Conservation (phyloP, 208 protist genomes). For the Acanthamoeba polyphaga region DNA sequence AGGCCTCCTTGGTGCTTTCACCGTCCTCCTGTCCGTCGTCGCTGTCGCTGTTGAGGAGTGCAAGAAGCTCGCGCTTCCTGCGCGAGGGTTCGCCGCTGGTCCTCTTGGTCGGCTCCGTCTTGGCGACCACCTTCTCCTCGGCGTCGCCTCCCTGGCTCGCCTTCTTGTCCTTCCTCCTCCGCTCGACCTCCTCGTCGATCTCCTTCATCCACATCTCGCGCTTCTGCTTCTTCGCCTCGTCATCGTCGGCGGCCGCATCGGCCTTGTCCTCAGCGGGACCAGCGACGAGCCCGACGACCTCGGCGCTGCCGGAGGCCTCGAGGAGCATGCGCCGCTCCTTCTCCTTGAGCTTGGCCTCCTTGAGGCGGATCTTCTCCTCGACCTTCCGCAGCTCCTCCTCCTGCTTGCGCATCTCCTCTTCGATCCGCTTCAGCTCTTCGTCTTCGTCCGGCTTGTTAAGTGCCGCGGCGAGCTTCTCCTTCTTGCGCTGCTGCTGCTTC, state of each 20-base stretch:
- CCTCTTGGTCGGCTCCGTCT: neutral
- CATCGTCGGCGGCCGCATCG: neutral
- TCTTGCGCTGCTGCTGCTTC: slow-evolving; percentile 1
- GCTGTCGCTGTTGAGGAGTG: neutral
- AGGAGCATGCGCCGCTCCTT: slow-evolving; percentile 22
- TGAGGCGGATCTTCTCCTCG: neutral
- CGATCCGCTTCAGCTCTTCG: neutral
- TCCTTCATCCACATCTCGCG: slow-evolving; percentile 54
- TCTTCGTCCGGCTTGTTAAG: neutral
- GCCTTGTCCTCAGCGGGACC: neutral
- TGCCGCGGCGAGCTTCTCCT: neutral
- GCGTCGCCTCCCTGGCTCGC: neutral
- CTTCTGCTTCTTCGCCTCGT: neutral
- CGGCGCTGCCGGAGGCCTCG: neutral
- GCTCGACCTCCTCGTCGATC: slow-evolving; percentile 53
- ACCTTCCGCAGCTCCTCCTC: slow-evolving; percentile 3
- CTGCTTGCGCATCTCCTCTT: slow-evolving; percentile 3
- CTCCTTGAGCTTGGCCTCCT: slow-evolving; percentile 19
- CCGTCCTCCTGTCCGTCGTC: neutral
- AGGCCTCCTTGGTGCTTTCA: neutral
- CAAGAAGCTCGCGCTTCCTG: slow-evolving; percentile 14
- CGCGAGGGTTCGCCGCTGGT: neutral
- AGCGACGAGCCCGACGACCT: neutral
- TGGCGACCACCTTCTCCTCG: neutral
- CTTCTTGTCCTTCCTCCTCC: neutral